Evolutionary conservation across 441 rosid genomes (phyloP).

Genomic region (Adansonia rubrostipa): DNA sequence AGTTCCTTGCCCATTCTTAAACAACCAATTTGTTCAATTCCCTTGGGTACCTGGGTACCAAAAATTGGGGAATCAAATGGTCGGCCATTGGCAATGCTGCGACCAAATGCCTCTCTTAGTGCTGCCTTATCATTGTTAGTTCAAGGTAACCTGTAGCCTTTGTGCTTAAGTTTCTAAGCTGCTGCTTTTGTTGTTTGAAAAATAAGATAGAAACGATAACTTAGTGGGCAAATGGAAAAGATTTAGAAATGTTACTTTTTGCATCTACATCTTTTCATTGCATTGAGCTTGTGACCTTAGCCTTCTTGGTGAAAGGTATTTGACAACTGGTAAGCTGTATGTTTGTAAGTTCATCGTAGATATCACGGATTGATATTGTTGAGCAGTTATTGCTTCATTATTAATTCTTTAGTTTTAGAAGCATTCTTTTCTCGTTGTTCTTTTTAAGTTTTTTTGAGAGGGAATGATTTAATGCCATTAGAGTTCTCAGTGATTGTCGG

Average conservation of each 20-base stretch:
- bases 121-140: conserved; percentile 66
- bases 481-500: background rate
- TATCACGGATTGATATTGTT: background rate
- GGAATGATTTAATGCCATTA: background rate
- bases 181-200: background rate
- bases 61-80: conserved; percentile 65
- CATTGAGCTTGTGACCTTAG: background rate
- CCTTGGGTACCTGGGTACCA: conserved; percentile 75
- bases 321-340: background rate
- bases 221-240: background rate
- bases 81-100: conserved; percentile 57
- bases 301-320: background rate
- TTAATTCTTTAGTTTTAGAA: background rate
- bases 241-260: background rate
- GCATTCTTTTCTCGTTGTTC: background rate
- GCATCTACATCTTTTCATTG: background rate
- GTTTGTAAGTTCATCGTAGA: background rate
- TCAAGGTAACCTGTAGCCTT: conserved; percentile 50
- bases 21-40: conserved; percentile 66
- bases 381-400: background rate
- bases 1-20: conserved; percentile 73
- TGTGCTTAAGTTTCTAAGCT: background rate
- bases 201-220: background rate
- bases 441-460: background rate
- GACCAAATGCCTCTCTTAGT: conserved; percentile 65